Evolutionary conservation across 2,329 filamentous ascomycete species (phyloP), one percentile per base, ranked within the genome.

Genomic region (Monilinia fructigena): DNA sequence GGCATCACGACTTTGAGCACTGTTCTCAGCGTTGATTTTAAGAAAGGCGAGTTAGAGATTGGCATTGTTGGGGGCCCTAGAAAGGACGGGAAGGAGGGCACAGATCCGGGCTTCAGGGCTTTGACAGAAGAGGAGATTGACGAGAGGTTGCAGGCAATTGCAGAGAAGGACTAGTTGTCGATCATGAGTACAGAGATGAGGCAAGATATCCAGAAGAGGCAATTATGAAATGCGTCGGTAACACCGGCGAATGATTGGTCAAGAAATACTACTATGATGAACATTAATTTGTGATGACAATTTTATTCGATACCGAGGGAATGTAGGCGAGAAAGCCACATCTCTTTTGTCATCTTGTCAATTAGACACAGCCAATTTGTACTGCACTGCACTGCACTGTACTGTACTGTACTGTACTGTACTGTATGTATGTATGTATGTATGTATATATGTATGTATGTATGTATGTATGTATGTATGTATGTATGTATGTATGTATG

Each of bases 121-220:
- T 85, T 99, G 79, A 96, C 91, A 40, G 94, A 97, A 80, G 93
- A 98, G 47, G 94, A 99, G 86, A 97, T 99, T 79, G 95, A 99
- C 76, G 95, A 98, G 81, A 87, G 95, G 80, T 86, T 99, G 82
- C 93, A 98, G 81, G 93, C 94, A 66, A 99, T 99, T 79, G 93
- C 93, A 67, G 95, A 99, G 85, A 98, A 97, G 86, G 95, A 99
- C 81, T 99, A 85, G 87, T 78, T 59, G 60, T 28, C 56, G 40
- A 60, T 56, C 52, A 67, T 28, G 50, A 66, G 26, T 64, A 60
- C 55, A 65, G 7, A 53, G 52, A 53, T 54, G 55, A 52, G 69
- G 60, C 47, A 69, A 65, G 66, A 69, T 70, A 69, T 70, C 65
- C 66, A 68, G 70, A 68, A 58, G 67, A 68, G 68, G 66, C 55